phyloP scores from a whole-genome alignment of 2,329 filamentous ascomycete species.

The Escovopsis sp. region DNA sequence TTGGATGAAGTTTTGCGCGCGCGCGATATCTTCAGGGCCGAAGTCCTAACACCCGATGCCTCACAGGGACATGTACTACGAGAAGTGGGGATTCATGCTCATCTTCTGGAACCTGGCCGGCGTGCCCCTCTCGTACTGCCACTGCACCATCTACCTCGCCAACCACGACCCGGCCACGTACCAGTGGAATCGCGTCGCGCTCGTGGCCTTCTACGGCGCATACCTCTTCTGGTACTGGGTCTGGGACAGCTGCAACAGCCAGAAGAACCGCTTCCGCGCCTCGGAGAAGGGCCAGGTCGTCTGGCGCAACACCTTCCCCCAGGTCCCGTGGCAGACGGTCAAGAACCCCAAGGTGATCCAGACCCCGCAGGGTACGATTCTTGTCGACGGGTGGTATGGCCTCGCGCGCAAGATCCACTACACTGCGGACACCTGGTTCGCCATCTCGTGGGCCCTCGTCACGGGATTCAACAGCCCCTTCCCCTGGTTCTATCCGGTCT shows the following conservation, averaged over 20 bases:
- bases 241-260: constrained; percentile 84
- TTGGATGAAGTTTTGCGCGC: too few relatives aligned
- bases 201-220: constrained; percentile 48
- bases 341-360: constrained; percentile 67
- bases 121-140: constrained; percentile 82
- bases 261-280: constrained; percentile 85
- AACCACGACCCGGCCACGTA: constrained; percentile 69
- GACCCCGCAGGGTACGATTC: constrained; percentile 57
- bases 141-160: constrained; percentile 81
- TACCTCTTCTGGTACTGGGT: constrained; percentile 81
- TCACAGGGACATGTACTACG: constrained; percentile 74
- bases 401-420: constrained; percentile 49
- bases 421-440: constrained; percentile 34
- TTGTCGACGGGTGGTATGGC: constrained; percentile 78
- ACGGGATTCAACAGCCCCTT: constrained; percentile 53
- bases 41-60: too few relatives aligned
- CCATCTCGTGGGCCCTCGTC: constrained; percentile 35
- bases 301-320: constrained; percentile 69
- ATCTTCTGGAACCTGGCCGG: constrained; percentile 96
- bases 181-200: constrained; percentile 55
- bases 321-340: constrained; percentile 76
- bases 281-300: constrained; percentile 58
- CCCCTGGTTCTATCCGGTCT: constrained; percentile 81
- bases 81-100: constrained; percentile 96
- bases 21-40: too few relatives aligned